Base-by-base conservation (phyloP, 805 yeast species). In the Tetrapisispora pingtungensis region DNA sequence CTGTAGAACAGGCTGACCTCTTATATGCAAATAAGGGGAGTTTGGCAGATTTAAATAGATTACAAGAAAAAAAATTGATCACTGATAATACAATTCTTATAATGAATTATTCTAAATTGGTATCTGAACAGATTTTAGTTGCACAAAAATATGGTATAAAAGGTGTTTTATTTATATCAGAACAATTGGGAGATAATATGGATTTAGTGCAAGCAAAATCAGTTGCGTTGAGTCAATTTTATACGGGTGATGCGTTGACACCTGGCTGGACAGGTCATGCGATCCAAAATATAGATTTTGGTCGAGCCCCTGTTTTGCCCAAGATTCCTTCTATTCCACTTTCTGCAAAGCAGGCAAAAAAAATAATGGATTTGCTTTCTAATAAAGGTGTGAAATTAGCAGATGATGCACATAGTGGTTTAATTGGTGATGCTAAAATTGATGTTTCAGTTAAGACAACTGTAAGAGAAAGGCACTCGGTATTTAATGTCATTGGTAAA, bases 401-500 rank as follows among this genome's bases (percentile, higher is more conserved):
- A 2, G 51, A 58, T 32, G 51, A 43, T 4, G 20, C 31, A 30
- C 52, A 39, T 31, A 60, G 63, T 43, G 64, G 65, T 15, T 32
- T 24, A 10, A 17, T 24, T 7, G 44, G 46, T 18, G 55, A 49
- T 31, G 49, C 57, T 1, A 43, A 44, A 13, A 40, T 60, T 2
- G 56, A 56, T 30, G 40, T 76, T 33, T 52, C 53, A 8, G 69
- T 70, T 57, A 68, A 55, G 4, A 73, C 78, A 8, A 67, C 69
- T 1, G 64, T 69, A 46, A 59, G 78, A 56, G 66, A 73, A 34
- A 62, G 73, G 4, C 95, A 90, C 50, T 75, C 77, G 17, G 68
- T 83, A 3, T 80, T 93, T 85, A 85, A 88, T 56, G 77, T 89
- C 1, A 58, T 86, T 24, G 95, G 90, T 1, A 75, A 80, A 37